These are phyloP conservation scores for Petrea volubilis DNA, from an alignment of 257 asterid genomes.

Conservation along the genomic window DNA sequence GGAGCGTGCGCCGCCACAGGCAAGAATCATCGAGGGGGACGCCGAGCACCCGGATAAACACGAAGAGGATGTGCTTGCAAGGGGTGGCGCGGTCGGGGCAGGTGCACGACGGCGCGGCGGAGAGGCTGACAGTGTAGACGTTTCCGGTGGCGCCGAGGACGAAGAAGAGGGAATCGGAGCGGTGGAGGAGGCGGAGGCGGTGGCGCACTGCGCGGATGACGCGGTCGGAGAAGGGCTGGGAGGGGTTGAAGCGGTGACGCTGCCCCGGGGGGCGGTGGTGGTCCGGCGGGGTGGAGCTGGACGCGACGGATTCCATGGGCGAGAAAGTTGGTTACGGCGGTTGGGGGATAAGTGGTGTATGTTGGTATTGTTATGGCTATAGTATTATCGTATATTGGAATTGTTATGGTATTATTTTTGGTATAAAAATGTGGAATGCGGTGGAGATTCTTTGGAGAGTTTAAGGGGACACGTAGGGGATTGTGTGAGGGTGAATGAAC, in stretches of 20 bases:
- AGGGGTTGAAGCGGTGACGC: slow-evolving; percentile 34
- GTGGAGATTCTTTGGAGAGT: slow-evolving; percentile 60
- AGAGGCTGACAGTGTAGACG: slow-evolving; percentile 80
- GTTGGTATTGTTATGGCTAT: neutral
- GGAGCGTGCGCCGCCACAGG: slow-evolving; percentile 64
- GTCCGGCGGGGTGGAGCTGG: slow-evolving; percentile 51
- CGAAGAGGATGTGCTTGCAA: slow-evolving; percentile 87
- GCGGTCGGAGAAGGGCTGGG: slow-evolving; percentile 66
- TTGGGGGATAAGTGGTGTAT: neutral
- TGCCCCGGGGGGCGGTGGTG: slow-evolving; percentile 27
- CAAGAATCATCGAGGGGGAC: slow-evolving; percentile 56
- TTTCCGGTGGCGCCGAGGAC: slow-evolving; percentile 87
- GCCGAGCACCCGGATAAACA: slow-evolving; percentile 69
- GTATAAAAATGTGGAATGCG: slow-evolving; percentile 16
- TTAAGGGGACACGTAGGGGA: slow-evolving; percentile 75
- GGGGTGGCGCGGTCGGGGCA: slow-evolving; percentile 88
- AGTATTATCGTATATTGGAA: neutral
- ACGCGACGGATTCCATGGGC: slow-evolving; percentile 61
- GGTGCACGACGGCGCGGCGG: slow-evolving; percentile 65
- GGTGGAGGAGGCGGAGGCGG: slow-evolving; percentile 94
- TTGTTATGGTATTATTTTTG: slow-evolving; percentile 2
- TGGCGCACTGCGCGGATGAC: slow-evolving; percentile 76
- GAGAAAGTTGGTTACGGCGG: slow-evolving; percentile 15
- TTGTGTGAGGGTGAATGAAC: slow-evolving; percentile 44
- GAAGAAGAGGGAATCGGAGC: slow-evolving; percentile 67